phyloP scores from a whole-genome alignment of 257 asterid species.

The Gynochthodes officinalis region DNA sequence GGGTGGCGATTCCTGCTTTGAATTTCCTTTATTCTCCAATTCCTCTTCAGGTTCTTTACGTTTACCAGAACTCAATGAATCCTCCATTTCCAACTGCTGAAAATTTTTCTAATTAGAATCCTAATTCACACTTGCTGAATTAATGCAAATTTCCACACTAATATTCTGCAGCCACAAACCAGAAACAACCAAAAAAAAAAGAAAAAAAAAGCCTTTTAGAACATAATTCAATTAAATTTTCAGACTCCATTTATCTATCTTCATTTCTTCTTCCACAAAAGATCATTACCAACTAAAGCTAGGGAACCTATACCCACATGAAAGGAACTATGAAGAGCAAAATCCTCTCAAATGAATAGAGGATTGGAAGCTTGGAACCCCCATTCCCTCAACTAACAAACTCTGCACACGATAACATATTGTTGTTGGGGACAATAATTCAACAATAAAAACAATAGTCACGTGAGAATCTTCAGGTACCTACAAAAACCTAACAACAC shows the following conservation, averaged over 20 bases:
- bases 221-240: background rate
- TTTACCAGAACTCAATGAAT: constrained; percentile 44
- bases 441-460: too few species aligned
- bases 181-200: background rate
- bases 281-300: background rate
- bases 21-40: constrained; percentile 28
- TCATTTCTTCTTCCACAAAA: background rate
- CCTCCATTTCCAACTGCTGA: constrained; percentile 33
- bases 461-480: too few species aligned
- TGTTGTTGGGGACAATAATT: too few species aligned
- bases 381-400: too few species aligned
- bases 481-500: too few species aligned
- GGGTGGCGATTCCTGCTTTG: constrained; percentile 36
- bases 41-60: constrained; percentile 56
- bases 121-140: background rate
- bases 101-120: background rate
- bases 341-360: too few species aligned
- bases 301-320: background rate
- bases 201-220: background rate
- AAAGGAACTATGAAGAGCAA: too few species aligned
- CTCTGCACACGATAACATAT: too few species aligned
- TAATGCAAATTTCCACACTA: background rate
- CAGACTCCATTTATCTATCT: background rate
- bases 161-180: background rate
- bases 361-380: too few species aligned